A percentile compares a stretch with the other conserved stretches of the same genome.
phyloP scores from a whole-genome alignment of 2,329 filamentous ascomycete species.

The Aureobasidium vineae region DNA sequence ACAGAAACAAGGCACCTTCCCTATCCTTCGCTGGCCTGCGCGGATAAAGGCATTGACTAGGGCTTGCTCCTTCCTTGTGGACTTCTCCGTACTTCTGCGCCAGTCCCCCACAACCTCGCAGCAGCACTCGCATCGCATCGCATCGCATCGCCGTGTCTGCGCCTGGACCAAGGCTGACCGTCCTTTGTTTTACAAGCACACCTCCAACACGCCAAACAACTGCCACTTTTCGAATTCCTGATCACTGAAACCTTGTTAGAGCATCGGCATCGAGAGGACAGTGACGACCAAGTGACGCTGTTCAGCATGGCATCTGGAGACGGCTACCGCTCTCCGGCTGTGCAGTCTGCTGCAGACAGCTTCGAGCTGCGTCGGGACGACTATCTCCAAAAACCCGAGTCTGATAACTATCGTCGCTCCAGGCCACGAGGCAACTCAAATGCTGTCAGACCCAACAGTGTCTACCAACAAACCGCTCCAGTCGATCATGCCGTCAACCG shows the following conservation, averaged over 20 bases:
- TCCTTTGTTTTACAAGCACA: background rate
- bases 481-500: slow-evolving; percentile 59
- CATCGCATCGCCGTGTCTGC: slow-evolving; percentile 3
- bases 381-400: background rate
- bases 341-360: slow-evolving; percentile 12
- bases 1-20: slow-evolving; percentile 10
- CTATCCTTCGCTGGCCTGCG: background rate
- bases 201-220: background rate
- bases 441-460: background rate
- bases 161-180: slow-evolving; percentile 3
- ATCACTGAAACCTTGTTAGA: background rate
- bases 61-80: background rate
- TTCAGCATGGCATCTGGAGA: slow-evolving; percentile 12
- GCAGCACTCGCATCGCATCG: slow-evolving; percentile 3
- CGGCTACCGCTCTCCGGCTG: slow-evolving; percentile 3
- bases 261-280: background rate
- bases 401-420: background rate
- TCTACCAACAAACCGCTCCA: slow-evolving; percentile 38
- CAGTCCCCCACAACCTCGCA: background rate
- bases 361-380: slow-evolving; percentile 6
- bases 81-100: slow-evolving; percentile 3
- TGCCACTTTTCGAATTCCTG: background rate
- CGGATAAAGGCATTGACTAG: background rate
- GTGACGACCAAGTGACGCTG: background rate
- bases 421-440: slow-evolving; percentile 6